Conservation (phyloP, 768 basidiomycete species). For the Lactarius vividus region DNA sequence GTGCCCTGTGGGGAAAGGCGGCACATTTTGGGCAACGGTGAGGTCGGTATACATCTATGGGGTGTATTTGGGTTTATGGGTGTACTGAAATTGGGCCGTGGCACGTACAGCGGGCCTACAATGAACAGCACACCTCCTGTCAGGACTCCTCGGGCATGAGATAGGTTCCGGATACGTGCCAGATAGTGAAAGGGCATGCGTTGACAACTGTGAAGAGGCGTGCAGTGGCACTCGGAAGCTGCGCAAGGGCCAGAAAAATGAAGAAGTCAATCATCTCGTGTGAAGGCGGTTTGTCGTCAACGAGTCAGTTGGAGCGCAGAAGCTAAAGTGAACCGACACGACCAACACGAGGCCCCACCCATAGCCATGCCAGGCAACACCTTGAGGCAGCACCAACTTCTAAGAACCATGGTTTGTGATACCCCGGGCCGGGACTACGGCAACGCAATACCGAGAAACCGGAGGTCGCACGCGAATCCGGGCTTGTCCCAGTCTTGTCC, state of each 20-base stretch:
- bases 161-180: constrained; percentile 5
- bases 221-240: constrained; percentile 2
- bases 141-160: background rate
- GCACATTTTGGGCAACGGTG: constrained; percentile 1
- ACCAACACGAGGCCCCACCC: background rate
- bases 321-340: background rate
- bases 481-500: background rate
- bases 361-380: background rate
- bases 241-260: background rate
- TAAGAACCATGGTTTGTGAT: background rate
- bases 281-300: too few relatives aligned
- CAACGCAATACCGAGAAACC: background rate
- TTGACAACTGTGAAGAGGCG: constrained; percentile 25
- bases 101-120: constrained; percentile 24
- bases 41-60: constrained; percentile 25
- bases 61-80: too few relatives aligned
- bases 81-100: too few relatives aligned
- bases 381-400: background rate
- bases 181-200: constrained; percentile 23
- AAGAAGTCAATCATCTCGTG: background rate
- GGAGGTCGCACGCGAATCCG: background rate
- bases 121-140: background rate
- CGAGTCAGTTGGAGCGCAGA: background rate
- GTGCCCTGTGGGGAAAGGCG: constrained; percentile 22
- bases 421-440: background rate